Evolutionary conservation across 164 flowering plant genomes (phyloP).

Genomic region (Tinospora cordifolia): DNA sequence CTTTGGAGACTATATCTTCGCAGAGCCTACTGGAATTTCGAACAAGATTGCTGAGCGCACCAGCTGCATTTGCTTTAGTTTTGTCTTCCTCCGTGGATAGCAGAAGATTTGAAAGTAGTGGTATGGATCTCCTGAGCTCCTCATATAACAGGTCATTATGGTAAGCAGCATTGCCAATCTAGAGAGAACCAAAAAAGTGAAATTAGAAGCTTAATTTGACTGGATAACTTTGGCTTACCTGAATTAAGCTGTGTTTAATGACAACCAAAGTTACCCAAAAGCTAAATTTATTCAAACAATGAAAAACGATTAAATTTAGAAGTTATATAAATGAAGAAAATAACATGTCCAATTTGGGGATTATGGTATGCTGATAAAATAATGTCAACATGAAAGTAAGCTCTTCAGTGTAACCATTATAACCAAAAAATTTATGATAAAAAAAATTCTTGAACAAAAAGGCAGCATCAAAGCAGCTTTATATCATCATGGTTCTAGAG

Average conservation of each 20-base stretch:
- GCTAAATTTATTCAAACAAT: too few species aligned
- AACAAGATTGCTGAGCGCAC: constrained; percentile 92
- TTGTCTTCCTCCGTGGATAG: constrained; percentile 81
- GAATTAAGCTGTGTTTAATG: not conserved
- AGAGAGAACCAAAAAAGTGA: constrained; percentile 17
- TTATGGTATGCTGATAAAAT: not conserved
- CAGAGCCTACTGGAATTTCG: constrained; percentile 86
- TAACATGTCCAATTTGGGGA: too few species aligned
- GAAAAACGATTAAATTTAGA: too few species aligned
- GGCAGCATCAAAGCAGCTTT: too few species aligned
- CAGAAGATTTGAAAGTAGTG: constrained; percentile 62
- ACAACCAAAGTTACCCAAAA: too few species aligned
- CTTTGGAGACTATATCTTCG: constrained; percentile 77
- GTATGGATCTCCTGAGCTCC: constrained; percentile 78
- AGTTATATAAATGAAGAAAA: too few species aligned
- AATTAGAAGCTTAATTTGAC: not conserved
- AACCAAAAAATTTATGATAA: too few species aligned
- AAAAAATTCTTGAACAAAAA: too few species aligned
- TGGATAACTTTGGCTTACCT: not conserved
- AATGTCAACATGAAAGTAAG: not conserved
- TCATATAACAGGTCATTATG: constrained; percentile 80
- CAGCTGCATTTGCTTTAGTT: constrained; percentile 96
- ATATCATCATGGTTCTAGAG: too few species aligned
- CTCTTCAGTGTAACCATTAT: too few species aligned
- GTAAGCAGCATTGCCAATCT: constrained; percentile 99